Evolutionary conservation across 306 rosid genomes (phyloP).

Genomic region (Arachis stenosperma): DNA sequence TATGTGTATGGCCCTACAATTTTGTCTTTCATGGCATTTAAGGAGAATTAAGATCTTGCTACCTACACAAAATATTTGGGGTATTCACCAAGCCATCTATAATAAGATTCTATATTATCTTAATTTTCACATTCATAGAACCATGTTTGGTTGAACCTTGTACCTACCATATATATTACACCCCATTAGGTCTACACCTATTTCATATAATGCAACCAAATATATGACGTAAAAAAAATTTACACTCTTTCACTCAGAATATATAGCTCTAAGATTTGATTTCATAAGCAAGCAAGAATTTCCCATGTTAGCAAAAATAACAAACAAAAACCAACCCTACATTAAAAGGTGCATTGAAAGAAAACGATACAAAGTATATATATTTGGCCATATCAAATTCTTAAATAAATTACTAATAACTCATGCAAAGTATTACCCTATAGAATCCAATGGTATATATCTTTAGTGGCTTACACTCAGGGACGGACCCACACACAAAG

Average conservation of each 20-base stretch:
- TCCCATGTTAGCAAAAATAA: background rate
- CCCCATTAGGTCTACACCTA: constrained; percentile 26
- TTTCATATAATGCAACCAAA: constrained; percentile 1
- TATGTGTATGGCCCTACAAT: constrained; percentile 34
- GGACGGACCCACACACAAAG: no score
- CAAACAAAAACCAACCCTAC: background rate
- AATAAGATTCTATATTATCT: constrained; percentile 39
- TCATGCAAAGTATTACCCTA: background rate
- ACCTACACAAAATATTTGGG: constrained; percentile 12
- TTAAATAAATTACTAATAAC: background rate
- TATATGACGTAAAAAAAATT: background rate
- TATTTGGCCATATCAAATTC: background rate
- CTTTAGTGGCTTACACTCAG: background rate
- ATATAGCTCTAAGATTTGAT: background rate
- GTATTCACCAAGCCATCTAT: constrained; percentile 42
- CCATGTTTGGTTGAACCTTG: constrained; percentile 34
- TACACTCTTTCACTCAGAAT: background rate
- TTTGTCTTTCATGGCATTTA: background rate
- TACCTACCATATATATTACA: constrained; percentile 45
- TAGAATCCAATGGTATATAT: background rate
- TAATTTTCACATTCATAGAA: constrained; percentile 22
- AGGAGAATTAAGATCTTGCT: constrained; percentile 44
- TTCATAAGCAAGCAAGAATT: background rate
- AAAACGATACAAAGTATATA: background rate
- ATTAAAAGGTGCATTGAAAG: background rate